phyloP scores from a whole-genome alignment of 2,329 filamentous ascomycete species.

The Blumeria graminis region DNA sequence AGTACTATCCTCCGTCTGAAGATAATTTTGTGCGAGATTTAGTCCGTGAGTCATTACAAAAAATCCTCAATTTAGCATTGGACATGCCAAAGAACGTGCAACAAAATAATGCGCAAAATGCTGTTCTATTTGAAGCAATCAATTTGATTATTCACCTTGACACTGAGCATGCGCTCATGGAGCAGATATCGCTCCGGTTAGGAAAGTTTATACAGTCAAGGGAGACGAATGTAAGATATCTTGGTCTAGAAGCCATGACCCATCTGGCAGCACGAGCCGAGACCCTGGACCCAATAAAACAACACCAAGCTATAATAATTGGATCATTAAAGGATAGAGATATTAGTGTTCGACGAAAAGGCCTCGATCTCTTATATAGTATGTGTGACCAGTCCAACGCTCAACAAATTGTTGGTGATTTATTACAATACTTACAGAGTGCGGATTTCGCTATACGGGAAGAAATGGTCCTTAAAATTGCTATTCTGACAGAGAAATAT shows the following conservation, averaged over 20 bases:
- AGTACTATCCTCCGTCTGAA: slow-evolving; percentile 92
- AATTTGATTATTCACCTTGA: slow-evolving; percentile 96
- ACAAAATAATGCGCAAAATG: slow-evolving; percentile 97
- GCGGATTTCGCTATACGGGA: slow-evolving; percentile 95
- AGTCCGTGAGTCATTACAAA: slow-evolving; percentile 75
- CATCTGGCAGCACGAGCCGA: slow-evolving; percentile 86
- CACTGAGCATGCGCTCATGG: slow-evolving; percentile 82
- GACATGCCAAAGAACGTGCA: slow-evolving; percentile 96
- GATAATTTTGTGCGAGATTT: slow-evolving; percentile 79
- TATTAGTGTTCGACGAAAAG: slow-evolving; percentile 90
- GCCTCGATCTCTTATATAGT: slow-evolving; percentile 89
- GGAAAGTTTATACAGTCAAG: slow-evolving; percentile 92
- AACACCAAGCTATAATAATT: slow-evolving; percentile 89
- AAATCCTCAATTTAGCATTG: slow-evolving; percentile 73
- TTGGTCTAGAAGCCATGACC: slow-evolving; percentile 92
- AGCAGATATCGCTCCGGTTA: slow-evolving; percentile 74
- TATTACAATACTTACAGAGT: slow-evolving; percentile 82
- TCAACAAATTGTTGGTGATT: slow-evolving; percentile 74
- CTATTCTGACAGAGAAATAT: slow-evolving; percentile 94
- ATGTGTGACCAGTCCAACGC: slow-evolving; percentile 98
- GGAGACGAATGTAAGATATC: slow-evolving; percentile 90
- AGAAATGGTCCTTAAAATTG: slow-evolving; percentile 98
- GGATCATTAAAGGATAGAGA: slow-evolving; percentile 85
- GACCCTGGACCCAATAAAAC: slow-evolving; percentile 90
- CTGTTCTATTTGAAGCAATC: slow-evolving; percentile 92